Conservation (phyloP, 2,329 filamentous ascomycete genomes). For the Zelopaecilomyces penicillatus region DNA sequence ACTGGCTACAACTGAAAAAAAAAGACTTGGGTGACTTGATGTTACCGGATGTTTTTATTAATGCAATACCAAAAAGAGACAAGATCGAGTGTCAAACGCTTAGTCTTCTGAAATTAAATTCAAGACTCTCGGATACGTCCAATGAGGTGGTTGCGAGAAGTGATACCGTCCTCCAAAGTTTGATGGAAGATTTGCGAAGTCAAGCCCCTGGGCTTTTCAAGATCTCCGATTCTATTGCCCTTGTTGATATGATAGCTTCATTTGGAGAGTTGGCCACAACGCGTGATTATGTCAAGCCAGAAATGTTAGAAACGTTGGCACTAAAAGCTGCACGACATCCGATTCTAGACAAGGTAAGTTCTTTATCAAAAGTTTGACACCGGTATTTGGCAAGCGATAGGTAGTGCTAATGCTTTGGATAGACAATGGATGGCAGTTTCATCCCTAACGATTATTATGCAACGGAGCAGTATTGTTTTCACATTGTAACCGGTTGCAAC, state of each 20-base stretch:
- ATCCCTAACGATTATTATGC: slow-evolving; percentile 89
- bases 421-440: slow-evolving; percentile 58
- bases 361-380: neutral
- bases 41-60: slow-evolving; percentile 67
- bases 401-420: slow-evolving; percentile 1
- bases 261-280: slow-evolving; percentile 68
- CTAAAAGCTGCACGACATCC: slow-evolving; percentile 71
- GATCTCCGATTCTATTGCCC: slow-evolving; percentile 75
- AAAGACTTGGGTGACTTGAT: slow-evolving; percentile 51
- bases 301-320: slow-evolving; percentile 59
- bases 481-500: slow-evolving; percentile 92
- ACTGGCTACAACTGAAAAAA: slow-evolving; percentile 62
- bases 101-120: slow-evolving; percentile 71
- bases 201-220: slow-evolving; percentile 70
- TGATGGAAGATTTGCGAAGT: slow-evolving; percentile 64
- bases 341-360: slow-evolving; percentile 57
- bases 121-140: slow-evolving; percentile 69
- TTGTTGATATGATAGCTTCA: slow-evolving; percentile 76
- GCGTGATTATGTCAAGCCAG: slow-evolving; percentile 52
- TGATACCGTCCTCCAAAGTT: slow-evolving; percentile 62
- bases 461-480: slow-evolving; percentile 70
- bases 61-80: slow-evolving; percentile 63
- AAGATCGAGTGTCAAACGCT: slow-evolving; percentile 82
- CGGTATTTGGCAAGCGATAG: slow-evolving; percentile 4
- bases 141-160: slow-evolving; percentile 78